Evolutionary conservation across 1,284 basidiomycete genomes (phyloP), one percentile per base, ranked within the genome.

Genomic region (Malassezia japonica): DNA sequence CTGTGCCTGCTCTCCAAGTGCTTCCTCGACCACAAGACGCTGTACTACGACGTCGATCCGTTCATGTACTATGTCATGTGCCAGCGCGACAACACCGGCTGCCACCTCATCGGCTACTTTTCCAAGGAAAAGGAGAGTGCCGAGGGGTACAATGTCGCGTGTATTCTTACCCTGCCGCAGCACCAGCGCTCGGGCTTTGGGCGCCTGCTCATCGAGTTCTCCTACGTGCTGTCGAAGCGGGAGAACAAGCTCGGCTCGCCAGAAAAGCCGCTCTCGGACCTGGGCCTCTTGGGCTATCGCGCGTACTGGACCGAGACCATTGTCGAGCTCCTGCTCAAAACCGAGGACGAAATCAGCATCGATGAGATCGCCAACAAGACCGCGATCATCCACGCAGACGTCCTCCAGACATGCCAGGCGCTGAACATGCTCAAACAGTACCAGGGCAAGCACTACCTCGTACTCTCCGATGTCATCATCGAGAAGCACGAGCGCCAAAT

Each of bases 21-120:
- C 74, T 99, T 99, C 76, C 82, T 99, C 61, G 94, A 99, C 74
- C 94, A 99, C 56, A 99, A 99, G 79, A 98, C 94, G 24, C 79
- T 99, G 61, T 98, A 98, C 77, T 99, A 96, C 77, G 94, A 99
- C 76, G 94, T 98, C 63, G 96, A 95, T 55, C 94, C 94, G 4
- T 99, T 99, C 78, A 80, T 99, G 79, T 99, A 91, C 79, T 99
- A 98, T 79, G 85, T 92, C 74, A 92, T 98, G 90, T 68, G 84
- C 48, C 82, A 85, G 68, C 82, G 89, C 57, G 92, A 98, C 76
- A 83, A 87, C 25, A 78, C 80, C 20, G 94, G 94, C 16, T 89
- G 87, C 70, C 94, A 98, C 73, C 77, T 95, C 60, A 86, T 99
- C 59, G 92, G 92, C 33, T 99, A 96, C 77, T 99, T 99, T 74